A percentile compares a stretch with the other conserved stretches of the same genome.
Conservation (phyloP, 2,329 filamentous ascomycete species). For the Trichoderma sp. region DNA sequence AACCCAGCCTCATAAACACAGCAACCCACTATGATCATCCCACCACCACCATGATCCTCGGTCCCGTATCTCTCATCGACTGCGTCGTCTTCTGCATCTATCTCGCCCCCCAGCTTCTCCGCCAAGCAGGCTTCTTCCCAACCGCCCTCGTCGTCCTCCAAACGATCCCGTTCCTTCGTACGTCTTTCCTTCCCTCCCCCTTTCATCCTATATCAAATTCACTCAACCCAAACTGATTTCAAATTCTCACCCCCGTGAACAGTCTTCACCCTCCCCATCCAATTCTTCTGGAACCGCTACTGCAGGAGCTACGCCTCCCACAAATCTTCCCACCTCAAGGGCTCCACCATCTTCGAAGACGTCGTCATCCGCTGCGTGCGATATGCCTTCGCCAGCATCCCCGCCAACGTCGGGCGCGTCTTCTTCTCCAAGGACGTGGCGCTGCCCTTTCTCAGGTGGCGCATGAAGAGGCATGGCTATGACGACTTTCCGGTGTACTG, state of each 20-base stretch:
- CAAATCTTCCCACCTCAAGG: conserved; percentile 64
- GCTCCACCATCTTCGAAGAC: conserved; percentile 74
- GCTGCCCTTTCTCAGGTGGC: conserved; percentile 72
- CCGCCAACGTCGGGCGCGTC: conserved; percentile 67
- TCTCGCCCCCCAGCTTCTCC: conserved; percentile 70
- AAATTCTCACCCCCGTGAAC: conserved; percentile 25
- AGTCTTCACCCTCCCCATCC: conserved; percentile 38
- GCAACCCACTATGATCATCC: conserved; percentile 20
- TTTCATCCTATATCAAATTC: too few species aligned
- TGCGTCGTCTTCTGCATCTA: conserved; percentile 72
- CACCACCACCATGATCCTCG: conserved; percentile 64
- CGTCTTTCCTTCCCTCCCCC: neutral
- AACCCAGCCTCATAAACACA: neutral
- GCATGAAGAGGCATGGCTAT: conserved; percentile 73
- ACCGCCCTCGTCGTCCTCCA: conserved; percentile 60
- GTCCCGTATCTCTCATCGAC: conserved; percentile 74
- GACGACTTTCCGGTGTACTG: conserved; percentile 64
- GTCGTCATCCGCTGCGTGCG: conserved; percentile 75
- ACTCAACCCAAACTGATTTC: too few species aligned
- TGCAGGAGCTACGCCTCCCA: conserved; percentile 33
- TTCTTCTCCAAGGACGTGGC: conserved; percentile 77
- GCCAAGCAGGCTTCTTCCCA: conserved; percentile 64
- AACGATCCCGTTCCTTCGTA: conserved; percentile 71
- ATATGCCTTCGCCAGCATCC: conserved; percentile 74
- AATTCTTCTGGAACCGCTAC: conserved; percentile 40